These are phyloP conservation scores for Dactylis glomerata DNA, from an alignment of 176 grass and related monocot species.

Conservation along the genomic window DNA sequence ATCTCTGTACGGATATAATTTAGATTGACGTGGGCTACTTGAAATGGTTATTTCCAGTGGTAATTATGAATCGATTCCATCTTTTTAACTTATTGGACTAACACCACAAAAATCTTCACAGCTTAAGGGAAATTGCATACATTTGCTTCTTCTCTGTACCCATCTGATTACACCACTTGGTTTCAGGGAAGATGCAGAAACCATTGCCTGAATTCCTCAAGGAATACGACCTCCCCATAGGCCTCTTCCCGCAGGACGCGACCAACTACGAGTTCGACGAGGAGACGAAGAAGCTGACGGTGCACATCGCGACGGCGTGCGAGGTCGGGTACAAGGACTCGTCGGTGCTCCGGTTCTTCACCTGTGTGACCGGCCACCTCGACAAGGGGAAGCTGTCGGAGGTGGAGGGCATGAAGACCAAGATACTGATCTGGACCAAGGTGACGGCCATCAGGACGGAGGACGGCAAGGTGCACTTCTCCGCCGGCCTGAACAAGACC, in stretches of 20 bases:
- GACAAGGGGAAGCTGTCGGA: conserved; percentile 79
- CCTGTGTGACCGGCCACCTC: conserved; percentile 56
- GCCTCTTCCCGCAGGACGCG: conserved; percentile 68
- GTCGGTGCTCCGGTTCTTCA: conserved; percentile 63
- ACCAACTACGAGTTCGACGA: conserved; percentile 87
- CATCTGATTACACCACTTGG: neutral
- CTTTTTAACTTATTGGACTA: too few relatives aligned
- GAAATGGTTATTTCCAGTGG: too few relatives aligned
- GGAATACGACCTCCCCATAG: conserved; percentile 68
- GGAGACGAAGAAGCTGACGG: conserved; percentile 58
- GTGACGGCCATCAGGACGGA: conserved; percentile 52
- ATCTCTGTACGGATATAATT: too few relatives aligned
- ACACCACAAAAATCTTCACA: too few relatives aligned
- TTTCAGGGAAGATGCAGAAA: conserved; percentile 96
- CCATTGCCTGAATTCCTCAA: conserved; percentile 61
- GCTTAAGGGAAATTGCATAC: neutral
- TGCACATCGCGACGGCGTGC: conserved; percentile 62
- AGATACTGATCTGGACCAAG: conserved; percentile 78
- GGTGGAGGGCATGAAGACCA: conserved; percentile 85
- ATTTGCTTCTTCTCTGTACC: neutral
- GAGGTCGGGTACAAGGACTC: conserved; percentile 88
- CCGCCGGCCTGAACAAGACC: conserved; percentile 61
- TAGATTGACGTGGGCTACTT: too few relatives aligned
- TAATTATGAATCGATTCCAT: too few relatives aligned
- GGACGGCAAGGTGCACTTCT: conserved; percentile 68